Evolutionary conservation across 2,329 filamentous ascomycete species (phyloP).

Genomic region (Colletotrichum magnum): DNA sequence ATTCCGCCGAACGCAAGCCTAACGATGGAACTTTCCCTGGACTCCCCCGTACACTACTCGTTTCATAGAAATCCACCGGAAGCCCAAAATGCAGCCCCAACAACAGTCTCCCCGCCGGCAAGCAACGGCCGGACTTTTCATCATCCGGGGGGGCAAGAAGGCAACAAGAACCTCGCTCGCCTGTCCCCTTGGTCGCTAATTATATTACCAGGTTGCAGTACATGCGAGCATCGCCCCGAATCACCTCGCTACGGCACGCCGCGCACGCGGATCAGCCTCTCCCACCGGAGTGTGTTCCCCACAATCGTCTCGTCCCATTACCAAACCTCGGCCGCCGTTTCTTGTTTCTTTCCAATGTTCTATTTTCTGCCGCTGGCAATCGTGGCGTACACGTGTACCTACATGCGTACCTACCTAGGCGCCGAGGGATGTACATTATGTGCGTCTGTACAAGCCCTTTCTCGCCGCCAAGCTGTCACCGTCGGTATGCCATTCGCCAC

Average conservation of each 20-base stretch:
- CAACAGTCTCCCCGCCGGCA: not conserved
- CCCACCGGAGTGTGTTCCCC: not conserved
- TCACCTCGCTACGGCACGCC: not conserved
- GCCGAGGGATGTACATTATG: not conserved
- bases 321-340: not conserved
- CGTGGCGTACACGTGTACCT: not conserved
- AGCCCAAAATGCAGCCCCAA: not conserved
- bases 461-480: conserved; percentile 9
- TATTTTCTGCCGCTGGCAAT: not conserved
- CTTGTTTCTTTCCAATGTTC: not conserved
- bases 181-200: conserved; percentile 1
- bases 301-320: not conserved
- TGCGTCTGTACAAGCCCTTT: not conserved
- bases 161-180: not conserved
- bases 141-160: not conserved
- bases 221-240: not conserved
- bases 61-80: conserved; percentile 7
- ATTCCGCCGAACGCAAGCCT: not conserved
- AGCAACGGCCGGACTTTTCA: not conserved
- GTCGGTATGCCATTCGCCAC: conserved; percentile 18
- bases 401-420: not conserved
- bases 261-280: not conserved
- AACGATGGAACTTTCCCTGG: not conserved
- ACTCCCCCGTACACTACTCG: not conserved
- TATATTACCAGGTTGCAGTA: conserved; percentile 12